Evolutionary conservation across 1,284 basidiomycete genomes (phyloP).

Genomic region (Ganoderma lingzhi): DNA sequence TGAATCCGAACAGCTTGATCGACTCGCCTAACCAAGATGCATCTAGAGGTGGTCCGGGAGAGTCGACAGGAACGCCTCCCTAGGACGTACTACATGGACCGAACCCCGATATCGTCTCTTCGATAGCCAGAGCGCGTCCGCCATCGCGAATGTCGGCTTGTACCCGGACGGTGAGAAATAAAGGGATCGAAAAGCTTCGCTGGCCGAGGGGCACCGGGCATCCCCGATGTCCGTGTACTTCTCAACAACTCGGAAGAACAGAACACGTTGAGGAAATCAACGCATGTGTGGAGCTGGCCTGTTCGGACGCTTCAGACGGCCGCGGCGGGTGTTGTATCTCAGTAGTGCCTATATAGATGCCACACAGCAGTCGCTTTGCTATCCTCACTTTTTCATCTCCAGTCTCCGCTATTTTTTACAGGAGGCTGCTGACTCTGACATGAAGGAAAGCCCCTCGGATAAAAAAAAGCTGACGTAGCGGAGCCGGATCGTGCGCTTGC

Average conservation of each 20-base stretch:
- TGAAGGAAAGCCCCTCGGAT: no score
- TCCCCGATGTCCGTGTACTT: slow-evolving; percentile 48
- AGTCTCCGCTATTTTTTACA: no score
- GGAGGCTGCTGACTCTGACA: no score
- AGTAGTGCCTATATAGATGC: no score
- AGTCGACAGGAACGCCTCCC: slow-evolving; percentile 42
- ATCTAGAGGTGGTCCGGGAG: slow-evolving; percentile 42
- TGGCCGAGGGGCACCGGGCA: slow-evolving; percentile 14
- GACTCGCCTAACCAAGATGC: neutral
- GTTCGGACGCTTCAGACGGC: no score
- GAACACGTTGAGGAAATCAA: slow-evolving; percentile 51
- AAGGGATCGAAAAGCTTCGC: slow-evolving; percentile 17
- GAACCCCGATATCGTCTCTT: slow-evolving; percentile 43
- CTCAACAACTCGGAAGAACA: slow-evolving; percentile 46
- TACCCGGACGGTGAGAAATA: slow-evolving; percentile 41
- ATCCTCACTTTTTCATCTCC: no score
- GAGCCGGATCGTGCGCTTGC: neutral
- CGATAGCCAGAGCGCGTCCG: slow-evolving; percentile 39
- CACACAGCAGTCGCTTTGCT: no score
- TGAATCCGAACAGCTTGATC: slow-evolving; percentile 39
- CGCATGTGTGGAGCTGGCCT: slow-evolving; percentile 36
- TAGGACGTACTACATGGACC: slow-evolving; percentile 44
- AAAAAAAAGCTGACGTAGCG: no score
- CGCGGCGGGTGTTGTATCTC: no score
- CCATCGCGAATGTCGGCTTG: slow-evolving; percentile 39